A percentile compares a stretch with the other conserved stretches of the same genome.
These are phyloP conservation scores for Sistotremastrum suecicum DNA, from an alignment of 768 basidiomycete genomes.

Conservation along the genomic window DNA sequence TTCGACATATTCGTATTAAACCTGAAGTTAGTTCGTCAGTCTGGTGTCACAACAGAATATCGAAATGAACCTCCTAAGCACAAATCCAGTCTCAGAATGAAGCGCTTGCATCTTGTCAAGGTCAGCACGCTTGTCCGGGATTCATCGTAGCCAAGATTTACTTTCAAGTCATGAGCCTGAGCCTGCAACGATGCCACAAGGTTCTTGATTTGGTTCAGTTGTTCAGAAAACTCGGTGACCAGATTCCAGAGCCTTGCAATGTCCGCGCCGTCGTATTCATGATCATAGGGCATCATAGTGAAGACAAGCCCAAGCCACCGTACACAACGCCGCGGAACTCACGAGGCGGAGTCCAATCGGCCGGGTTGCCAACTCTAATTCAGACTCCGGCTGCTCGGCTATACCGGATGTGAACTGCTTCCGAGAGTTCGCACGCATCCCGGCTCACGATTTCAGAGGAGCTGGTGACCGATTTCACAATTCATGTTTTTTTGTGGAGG, in stretches of 20 bases:
- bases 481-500: no score
- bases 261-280: no score
- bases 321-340: no score
- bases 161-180: conserved; percentile 70
- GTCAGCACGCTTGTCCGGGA: background rate
- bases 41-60: background rate
- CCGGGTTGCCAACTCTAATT: no score
- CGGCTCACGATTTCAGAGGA: no score
- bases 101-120: conserved; percentile 60
- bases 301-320: no score
- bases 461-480: no score
- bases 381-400: no score
- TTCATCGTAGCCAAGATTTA: conserved; percentile 17
- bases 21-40: conserved; percentile 19
- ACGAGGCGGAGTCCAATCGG: no score
- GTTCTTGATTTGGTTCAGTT: conserved; percentile 66
- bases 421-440: no score
- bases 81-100: conserved; percentile 86
- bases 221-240: conserved; percentile 71
- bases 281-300: no score
- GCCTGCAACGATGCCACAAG: conserved; percentile 58
- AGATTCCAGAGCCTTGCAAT: conserved; percentile 18
- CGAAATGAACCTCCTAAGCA: conserved; percentile 53
- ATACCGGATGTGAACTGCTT: no score
- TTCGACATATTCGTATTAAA: conserved; percentile 83